phyloP scores from a whole-genome alignment of 1,284 basidiomycete genomes.

The Cystodermella granulosa region DNA sequence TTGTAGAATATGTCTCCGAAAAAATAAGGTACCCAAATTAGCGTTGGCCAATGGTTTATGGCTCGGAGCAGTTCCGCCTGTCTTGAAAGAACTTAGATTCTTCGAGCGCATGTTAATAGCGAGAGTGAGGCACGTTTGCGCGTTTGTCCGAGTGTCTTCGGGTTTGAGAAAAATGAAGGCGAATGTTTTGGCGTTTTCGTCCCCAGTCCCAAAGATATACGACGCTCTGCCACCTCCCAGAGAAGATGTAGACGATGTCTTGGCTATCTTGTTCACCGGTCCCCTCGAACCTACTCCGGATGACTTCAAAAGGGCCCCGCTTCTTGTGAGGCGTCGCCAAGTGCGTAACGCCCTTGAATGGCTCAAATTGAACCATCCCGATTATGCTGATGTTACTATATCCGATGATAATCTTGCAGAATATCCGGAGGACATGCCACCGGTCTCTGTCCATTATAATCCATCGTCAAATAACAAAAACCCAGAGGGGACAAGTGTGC shows the following conservation, averaged over 20 bases:
- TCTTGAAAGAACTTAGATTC: conserved; percentile 26
- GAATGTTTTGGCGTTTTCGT: conserved; percentile 35
- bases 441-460: conserved; percentile 29
- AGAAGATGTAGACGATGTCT: no score
- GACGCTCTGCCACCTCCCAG: no score
- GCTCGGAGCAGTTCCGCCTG: conserved; percentile 35
- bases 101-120: conserved; percentile 34
- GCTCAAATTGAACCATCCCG: conserved; percentile 37
- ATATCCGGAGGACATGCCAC: conserved; percentile 30
- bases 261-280: no score
- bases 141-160: conserved; percentile 26
- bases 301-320: no score
- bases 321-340: no score
- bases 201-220: conserved; percentile 31
- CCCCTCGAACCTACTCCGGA: no score
- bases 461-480: conserved; percentile 12
- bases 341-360: conserved; percentile 34
- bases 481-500: conserved; percentile 13
- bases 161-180: conserved; percentile 34
- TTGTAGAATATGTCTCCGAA: conserved; percentile 9
- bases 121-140: conserved; percentile 26
- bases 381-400: conserved; percentile 39
- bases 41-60: conserved; percentile 38
- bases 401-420: conserved; percentile 29
- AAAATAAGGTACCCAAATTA: conserved; percentile 20